Percentiles rank a stretch among this genome's conserved stretches.
phyloP scores from a whole-genome alignment of 1,139 yeast genomes.

The Pichia cactophila region DNA sequence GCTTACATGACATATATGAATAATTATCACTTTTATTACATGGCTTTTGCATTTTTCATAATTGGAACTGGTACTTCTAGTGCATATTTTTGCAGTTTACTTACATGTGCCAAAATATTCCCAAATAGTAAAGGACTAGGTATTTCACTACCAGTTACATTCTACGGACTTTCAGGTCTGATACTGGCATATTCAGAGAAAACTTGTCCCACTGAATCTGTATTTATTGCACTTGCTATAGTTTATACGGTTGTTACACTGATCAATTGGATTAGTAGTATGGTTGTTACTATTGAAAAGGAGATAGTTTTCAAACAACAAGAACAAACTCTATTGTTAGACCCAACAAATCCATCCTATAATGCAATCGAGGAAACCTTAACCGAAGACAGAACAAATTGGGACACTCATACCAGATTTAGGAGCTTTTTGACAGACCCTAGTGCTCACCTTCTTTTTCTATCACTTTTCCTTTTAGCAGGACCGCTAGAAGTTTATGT shows the following conservation, averaged over 20 bases:
- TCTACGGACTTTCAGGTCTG: constrained; percentile 75
- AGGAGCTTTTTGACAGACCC: constrained; percentile 49
- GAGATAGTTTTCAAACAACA: constrained; percentile 35
- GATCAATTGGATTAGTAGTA: constrained; percentile 54
- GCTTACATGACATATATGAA: constrained; percentile 34
- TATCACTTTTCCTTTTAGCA: constrained; percentile 57
- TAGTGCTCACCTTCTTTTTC: constrained; percentile 56
- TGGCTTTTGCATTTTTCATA: constrained; percentile 39
- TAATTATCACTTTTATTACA: constrained; percentile 23
- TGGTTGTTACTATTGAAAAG: constrained; percentile 56
- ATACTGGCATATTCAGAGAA: constrained; percentile 47
- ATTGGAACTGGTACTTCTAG: constrained; percentile 82
- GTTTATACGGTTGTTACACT: constrained; percentile 51
- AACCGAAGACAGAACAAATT: not conserved
- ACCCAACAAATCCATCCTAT: not conserved
- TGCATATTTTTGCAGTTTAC: constrained; percentile 64
- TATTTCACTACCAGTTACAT: constrained; percentile 80
- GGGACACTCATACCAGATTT: constrained; percentile 29
- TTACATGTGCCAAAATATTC: constrained; percentile 78
- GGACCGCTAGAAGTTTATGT: constrained; percentile 89
- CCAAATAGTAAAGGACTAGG: constrained; percentile 73
- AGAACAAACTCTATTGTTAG: not conserved
- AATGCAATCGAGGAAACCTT: not conserved
- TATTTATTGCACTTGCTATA: constrained; percentile 52
- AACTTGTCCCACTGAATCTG: constrained; percentile 39